Base-by-base conservation (phyloP, 345 rosid genomes). In the Gossypium arboreum region DNA sequence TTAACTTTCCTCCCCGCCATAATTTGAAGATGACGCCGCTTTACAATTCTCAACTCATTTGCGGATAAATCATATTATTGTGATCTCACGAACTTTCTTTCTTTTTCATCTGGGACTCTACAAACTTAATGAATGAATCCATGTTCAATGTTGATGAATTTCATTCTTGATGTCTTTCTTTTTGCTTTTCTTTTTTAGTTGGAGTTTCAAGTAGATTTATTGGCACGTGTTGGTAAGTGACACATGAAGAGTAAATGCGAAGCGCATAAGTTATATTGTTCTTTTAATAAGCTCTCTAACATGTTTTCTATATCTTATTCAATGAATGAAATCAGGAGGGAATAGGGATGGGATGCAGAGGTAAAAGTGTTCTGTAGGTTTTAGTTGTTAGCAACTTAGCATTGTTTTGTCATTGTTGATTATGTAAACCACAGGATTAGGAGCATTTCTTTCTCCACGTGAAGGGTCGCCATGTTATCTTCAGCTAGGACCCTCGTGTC, bases 301-400 rank as follows among this genome's bases (percentile, higher is more conserved):
- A n/a, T 52, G 73, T 70, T 70, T 52, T 52, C 47, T 70, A 70
- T 9, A 70, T 27, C 60, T 68, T 70, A 51, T 50, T 68, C 45
- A 51, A 34, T 17, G 59, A 27, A 41, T 29, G 58, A 51, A 51
- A 69, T 59, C 59, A 69, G 44, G 47, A 7, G 8, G 27, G 61
- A 69, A 22, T 25, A 7, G 8, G 27, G 61, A 27, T 52, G 20
- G 20, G 65, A 56, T 41, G 29, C 52, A 22, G 56, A n/a, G 39
- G 29, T 62, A 18, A 50, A 60, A 25, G 56, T 73, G 58, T 13
- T 61, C 34, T 29, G 29, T 18, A 41, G 17, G 22, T 15, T 50
- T 66, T 27, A 10, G 12, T 45, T n/a, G 34, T 66, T 50, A 59
- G 13, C 27, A 20, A 54, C 58, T 54, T 56, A 7, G 29, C 56